Evolutionary conservation across 2,329 filamentous ascomycete species (phyloP).

Genomic region (Epichloe glyceriae): DNA sequence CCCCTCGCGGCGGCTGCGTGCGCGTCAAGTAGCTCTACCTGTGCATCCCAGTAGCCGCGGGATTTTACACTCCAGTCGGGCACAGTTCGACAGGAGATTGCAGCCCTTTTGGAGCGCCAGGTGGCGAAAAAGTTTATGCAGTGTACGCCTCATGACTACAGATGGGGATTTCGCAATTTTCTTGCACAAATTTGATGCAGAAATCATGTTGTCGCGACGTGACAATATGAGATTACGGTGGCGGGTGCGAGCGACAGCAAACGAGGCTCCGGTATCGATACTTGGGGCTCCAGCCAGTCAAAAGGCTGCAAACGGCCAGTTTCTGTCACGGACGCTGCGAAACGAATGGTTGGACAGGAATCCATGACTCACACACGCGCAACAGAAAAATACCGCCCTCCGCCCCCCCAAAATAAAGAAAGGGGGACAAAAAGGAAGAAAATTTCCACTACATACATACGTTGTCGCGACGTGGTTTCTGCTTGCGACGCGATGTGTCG

Average conservation of each 20-base stretch:
- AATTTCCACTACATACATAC: constrained; percentile 8
- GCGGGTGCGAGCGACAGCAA: neutral
- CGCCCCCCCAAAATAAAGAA: neutral
- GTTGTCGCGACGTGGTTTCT: constrained; percentile 5
- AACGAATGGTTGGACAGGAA: constrained; percentile 12
- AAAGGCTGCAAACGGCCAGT: constrained; percentile 18
- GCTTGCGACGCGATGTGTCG: constrained; percentile 9
- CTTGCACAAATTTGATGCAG: neutral
- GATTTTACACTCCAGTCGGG: constrained; percentile 15
- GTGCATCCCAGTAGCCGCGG: constrained; percentile 17
- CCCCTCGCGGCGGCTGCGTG: constrained; percentile 12
- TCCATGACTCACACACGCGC: constrained; percentile 17
- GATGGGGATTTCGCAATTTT: neutral
- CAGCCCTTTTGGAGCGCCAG: neutral
- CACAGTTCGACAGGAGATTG: neutral
- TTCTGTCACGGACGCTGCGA: constrained; percentile 13
- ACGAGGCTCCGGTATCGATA: constrained; percentile 9
- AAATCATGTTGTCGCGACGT: neutral
- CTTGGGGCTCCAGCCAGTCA: constrained; percentile 18
- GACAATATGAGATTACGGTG: neutral
- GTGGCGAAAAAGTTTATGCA: neutral
- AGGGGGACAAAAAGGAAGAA: constrained; percentile 4
- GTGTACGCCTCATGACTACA: no score
- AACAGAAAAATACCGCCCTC: constrained; percentile 1
- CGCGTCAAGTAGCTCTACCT: constrained; percentile 16